These are phyloP conservation scores for Teratosphaeria gauchensis DNA, from an alignment of 2,329 filamentous ascomycete species.

Conservation along the genomic window DNA sequence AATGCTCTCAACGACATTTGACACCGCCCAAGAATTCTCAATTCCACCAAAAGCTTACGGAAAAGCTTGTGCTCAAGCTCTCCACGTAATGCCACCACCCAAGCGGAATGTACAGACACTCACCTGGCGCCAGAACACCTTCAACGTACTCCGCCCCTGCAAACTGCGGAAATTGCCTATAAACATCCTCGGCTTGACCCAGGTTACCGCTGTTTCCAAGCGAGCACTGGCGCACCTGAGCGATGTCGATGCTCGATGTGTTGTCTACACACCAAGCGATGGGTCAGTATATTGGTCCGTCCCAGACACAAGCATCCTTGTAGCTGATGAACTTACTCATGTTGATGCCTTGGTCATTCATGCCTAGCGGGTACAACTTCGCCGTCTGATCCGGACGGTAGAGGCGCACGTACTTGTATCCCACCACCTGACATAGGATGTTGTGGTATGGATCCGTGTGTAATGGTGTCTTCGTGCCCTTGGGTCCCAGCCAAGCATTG, in stretches of 20 bases:
- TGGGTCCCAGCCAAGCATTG: conserved; percentile 89
- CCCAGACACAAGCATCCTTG: not conserved
- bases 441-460: conserved; percentile 95
- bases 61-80: conserved; percentile 77
- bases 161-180: conserved; percentile 44
- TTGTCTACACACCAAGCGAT: conserved; percentile 45
- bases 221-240: conserved; percentile 5
- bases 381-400: conserved; percentile 59
- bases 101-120: conserved; percentile 78
- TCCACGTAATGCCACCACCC: conserved; percentile 99
- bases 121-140: conserved; percentile 67
- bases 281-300: not conserved
- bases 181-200: conserved; percentile 17
- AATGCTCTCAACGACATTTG: too few relatives aligned
- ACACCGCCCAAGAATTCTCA: too few relatives aligned
- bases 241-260: conserved; percentile 68
- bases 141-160: conserved; percentile 58
- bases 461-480: conserved; percentile 78
- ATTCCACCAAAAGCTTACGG: conserved; percentile 96
- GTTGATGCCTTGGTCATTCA: conserved; percentile 60
- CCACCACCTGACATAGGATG: conserved; percentile 79
- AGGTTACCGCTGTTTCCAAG: too few relatives aligned
- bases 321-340: conserved; percentile 47
- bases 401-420: conserved; percentile 81
- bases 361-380: conserved; percentile 51